Base-by-base conservation (phyloP, 257 asterid species). In the Penstemon barbatus region DNA sequence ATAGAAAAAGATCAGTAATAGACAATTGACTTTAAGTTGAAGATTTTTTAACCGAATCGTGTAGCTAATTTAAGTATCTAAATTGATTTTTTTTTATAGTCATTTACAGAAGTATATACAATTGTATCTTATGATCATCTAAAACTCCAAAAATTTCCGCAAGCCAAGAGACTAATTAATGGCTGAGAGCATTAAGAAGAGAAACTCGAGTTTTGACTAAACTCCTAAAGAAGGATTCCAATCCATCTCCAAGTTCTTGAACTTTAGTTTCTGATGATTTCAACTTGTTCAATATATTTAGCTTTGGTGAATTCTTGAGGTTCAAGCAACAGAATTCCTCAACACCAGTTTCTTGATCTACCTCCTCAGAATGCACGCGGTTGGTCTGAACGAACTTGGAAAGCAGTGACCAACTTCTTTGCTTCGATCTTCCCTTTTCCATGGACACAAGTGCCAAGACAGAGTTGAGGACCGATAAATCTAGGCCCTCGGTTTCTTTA, bases 171-270 rank as follows among this genome's bases (percentile, higher is more conserved):
- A 39, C 11, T n/a, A 25, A 25, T 59, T 76, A 79, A 19, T 71
- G 73, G 65, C 71, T 73, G 53, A 76, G 73, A 60, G 13, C 71
- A 66, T 76, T 71, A 7, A 77, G 78, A 36, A 72, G 68, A 37
- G 71, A 68, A 48, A 67, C 81, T 49, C 78, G 63, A 4, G 65
- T 77, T 56, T 72, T 77, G 10, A 72, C 57, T 65, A 72, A 45
- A 36, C 50, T 72, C 44, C 59, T 67, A 45, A 54, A 72, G 4
- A 68, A 54, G 49, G 68, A n/a, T 13, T 75, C 80, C 8, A 75
- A 57, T 18, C 55, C 55, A 60, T 51, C 73, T 70, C 69, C 75
- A 36, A 78, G 33, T 15, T 74, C 75, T 8, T 63, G 69, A 6
- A 78, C 40, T 39, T 4, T 38, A 60, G 38, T 7, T 48, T 78